Evolutionary conservation across 2,329 filamentous ascomycete species (phyloP).

Genomic region (Colletotrichum sp.): DNA sequence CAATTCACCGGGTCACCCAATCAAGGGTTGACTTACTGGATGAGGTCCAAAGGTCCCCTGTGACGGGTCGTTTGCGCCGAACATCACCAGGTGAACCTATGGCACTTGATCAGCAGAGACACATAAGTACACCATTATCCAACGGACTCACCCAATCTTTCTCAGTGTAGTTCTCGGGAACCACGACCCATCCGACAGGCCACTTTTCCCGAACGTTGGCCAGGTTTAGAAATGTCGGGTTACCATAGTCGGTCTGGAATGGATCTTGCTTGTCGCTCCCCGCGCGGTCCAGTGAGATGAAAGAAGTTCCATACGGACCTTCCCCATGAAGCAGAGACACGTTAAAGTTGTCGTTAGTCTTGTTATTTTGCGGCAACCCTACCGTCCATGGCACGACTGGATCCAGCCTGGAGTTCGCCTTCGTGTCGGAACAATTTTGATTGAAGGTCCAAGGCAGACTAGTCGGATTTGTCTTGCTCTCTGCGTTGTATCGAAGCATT

Average conservation of each 20-base stretch:
- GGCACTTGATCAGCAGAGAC: background rate
- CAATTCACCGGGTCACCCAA: too few relatives aligned
- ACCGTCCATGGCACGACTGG: constrained; percentile 29
- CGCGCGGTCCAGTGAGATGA: constrained; percentile 23
- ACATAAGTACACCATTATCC: background rate
- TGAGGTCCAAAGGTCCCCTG: background rate
- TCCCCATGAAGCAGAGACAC: background rate
- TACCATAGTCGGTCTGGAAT: constrained; percentile 42
- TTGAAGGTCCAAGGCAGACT: constrained; percentile 20
- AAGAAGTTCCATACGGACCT: constrained; percentile 23
- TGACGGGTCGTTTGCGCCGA: background rate
- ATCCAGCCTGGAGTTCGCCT: constrained; percentile 26
- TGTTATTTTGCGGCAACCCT: background rate
- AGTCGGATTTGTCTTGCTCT: background rate
- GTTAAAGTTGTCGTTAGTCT: background rate
- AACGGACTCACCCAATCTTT: constrained; percentile 15
- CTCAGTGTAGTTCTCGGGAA: constrained; percentile 21
- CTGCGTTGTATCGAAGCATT: constrained; percentile 28
- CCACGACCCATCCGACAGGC: constrained; percentile 19
- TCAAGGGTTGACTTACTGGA: background rate
- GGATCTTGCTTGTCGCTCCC: background rate
- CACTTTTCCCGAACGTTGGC: constrained; percentile 8
- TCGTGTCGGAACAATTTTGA: constrained; percentile 29
- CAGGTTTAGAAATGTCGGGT: constrained; percentile 39
- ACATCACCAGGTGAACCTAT: background rate